Base-by-base conservation (phyloP, 306 rosid species). In the Luffa acutangula region DNA sequence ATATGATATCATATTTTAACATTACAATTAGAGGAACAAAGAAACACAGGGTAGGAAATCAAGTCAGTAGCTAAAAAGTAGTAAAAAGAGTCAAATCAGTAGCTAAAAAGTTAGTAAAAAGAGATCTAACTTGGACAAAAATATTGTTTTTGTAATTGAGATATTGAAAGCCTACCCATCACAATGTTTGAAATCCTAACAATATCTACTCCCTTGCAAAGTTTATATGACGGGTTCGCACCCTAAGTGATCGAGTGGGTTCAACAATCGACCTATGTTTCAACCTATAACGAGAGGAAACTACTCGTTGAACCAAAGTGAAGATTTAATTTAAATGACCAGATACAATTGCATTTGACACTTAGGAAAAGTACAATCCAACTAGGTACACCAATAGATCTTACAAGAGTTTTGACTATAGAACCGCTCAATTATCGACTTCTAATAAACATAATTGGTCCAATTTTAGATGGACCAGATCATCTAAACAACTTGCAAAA, bases 341-440 rank as follows among this genome's bases (percentile, higher is more conserved):
- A 52, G 43, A 54, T 49, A 74, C 60, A 74, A 12, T 51, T 54
- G 51, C 45, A 74, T 74, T 74, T 74, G 25, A 74, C 45, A 51
- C 78, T 43, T 51, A 14, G 31, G 63, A 25, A 76, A 56, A 64
- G 48, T 75, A 75, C 49, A 51, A 53, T 65, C 65, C 79, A 75
- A 75, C 63, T 53, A 51, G 48, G 65, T 75, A 75, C 64, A 75
- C 33, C 64, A 53, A 8, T 42, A 53, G 43, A 7, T 75, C 7
- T 51, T 51, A 51, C 63, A 75, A 75, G 62, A 75, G 79, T 75
- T 75, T 75, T 75, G 62, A 18, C 46, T 53, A 62, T 75, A 76
- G 20, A 77, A 59, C 48, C 34, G 11, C 13, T 18, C 46, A 37
- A 41, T n/a, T 43, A 45, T 70, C 15, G 37, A 43, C 36, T n/a